Evolutionary conservation across 345 rosid genomes (phyloP), one percentile per base, ranked within the genome.

Genomic region (Salix suchowensis): DNA sequence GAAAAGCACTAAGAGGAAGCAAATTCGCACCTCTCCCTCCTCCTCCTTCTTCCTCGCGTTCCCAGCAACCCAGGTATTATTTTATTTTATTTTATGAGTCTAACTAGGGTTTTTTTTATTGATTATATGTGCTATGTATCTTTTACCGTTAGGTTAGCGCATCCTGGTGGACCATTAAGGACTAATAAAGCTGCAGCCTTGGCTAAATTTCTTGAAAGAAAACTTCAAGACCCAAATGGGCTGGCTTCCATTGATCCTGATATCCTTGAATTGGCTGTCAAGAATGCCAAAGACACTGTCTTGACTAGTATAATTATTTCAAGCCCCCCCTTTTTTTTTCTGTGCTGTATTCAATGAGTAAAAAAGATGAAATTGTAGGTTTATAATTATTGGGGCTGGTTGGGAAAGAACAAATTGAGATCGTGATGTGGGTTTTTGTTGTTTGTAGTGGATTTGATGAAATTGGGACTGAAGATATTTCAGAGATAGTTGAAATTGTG

Each of bases 171-270:
- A 52, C 97, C 95, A n/a, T 81, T 96, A 82, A 93, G 84, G 77
- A 96, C 99, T 55, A 96, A 93, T 81, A 96, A 93, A 78, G 98
- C 98, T 13, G 91, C 94, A 26, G 99, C 99, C 10, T 77, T 96
- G 69, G 97, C 98, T 65, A 96, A 91, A 84, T 96, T 96, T 76
- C 83, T 96, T 1, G 97, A 93, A 67, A 85, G 98, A 82, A 96
- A 92, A 80, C 91, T 92, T 21, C 92, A 93, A 71, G 97, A 96
- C 24, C 97, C 98, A 1, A 79, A 88, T 65, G 97, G 99, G 16
- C 80, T 92, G 81, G 78, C 89, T 67, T 87, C 96, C 42, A 82
- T 96, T n/a, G 79, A 92, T 74, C 97, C 98, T 0, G 75, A 88
- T 40, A 86, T 96, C 73, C 64, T 96, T 78, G 95, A 93, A 82